Percentiles rank a stretch among this genome's conserved stretches.
Evolutionary conservation across 2,329 filamentous ascomycete genomes (phyloP).

Genomic region (Akanthomyces dipterigenus): DNA sequence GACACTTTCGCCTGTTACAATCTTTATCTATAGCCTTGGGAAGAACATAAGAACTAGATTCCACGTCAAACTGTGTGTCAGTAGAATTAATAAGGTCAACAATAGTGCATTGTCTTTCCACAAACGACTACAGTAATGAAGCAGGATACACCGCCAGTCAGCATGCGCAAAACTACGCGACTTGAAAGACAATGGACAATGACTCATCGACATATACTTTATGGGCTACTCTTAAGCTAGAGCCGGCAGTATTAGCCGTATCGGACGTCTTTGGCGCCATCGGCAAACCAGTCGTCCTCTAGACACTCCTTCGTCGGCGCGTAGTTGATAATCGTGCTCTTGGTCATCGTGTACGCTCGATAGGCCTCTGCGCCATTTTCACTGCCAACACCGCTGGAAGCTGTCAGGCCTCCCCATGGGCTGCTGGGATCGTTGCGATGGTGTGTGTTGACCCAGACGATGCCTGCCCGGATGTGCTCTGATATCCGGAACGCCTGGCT

Average conservation of each 20-base stretch:
- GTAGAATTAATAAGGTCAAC: no score
- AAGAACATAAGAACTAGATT: neutral
- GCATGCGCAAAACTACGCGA: no score
- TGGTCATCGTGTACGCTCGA: constrained; percentile 51
- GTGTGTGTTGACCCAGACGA: constrained; percentile 53
- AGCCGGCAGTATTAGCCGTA: constrained; percentile 20
- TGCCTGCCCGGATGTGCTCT: constrained; percentile 62
- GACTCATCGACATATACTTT: no score
- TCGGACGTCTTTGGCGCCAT: constrained; percentile 44
- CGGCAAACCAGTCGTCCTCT: constrained; percentile 61
- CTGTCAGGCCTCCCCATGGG: constrained; percentile 61
- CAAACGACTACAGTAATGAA: no score
- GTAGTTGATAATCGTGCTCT: constrained; percentile 66
- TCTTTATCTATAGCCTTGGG: constrained; percentile 1
- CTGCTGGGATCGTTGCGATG: constrained; percentile 67
- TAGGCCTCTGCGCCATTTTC: constrained; percentile 65
- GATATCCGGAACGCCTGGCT: constrained; percentile 62
- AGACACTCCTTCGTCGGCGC: constrained; percentile 46
- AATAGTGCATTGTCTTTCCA: no score
- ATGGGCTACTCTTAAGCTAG: no score
- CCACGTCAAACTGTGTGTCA: no score
- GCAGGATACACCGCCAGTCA: no score
- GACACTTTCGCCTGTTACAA: constrained; percentile 6
- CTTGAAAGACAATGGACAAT: no score
- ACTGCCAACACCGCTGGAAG: constrained; percentile 59